Evolutionary conservation across 139 green algal genomes (phyloP).

Genomic region (Tetradesmus lagerheimii): DNA sequence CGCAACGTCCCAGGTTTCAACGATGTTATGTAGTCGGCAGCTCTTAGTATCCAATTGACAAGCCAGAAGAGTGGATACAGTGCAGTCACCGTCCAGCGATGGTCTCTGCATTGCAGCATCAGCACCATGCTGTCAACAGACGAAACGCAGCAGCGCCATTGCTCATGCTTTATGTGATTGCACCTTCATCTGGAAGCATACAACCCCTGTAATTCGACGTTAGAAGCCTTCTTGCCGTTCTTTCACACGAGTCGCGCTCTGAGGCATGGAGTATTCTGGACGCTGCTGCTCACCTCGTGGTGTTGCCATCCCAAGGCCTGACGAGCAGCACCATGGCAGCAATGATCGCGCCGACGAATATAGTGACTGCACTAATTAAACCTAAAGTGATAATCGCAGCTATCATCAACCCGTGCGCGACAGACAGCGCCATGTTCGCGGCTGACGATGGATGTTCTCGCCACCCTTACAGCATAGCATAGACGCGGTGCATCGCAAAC

Average conservation of each 20-base stretch:
- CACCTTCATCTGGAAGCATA: too few species aligned
- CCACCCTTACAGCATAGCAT: neutral
- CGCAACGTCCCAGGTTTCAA: constrained; percentile 20
- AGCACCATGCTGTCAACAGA: neutral
- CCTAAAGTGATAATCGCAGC: neutral
- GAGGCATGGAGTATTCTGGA: too few species aligned
- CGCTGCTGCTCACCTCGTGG: neutral
- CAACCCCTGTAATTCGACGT: too few species aligned
- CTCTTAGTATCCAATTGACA: neutral
- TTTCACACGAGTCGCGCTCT: too few species aligned
- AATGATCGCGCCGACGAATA: neutral
- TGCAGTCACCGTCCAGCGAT: neutral
- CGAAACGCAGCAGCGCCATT: too few species aligned
- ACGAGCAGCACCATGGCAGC: neutral
- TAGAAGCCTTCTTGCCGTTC: too few species aligned
- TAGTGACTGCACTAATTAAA: neutral
- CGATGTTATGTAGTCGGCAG: neutral
- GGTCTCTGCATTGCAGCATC: neutral
- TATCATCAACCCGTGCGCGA: neutral
- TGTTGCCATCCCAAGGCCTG: constrained; percentile 30
- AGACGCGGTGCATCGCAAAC: too few species aligned
- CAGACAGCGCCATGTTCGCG: neutral
- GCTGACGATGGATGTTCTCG: neutral
- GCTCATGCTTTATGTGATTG: too few species aligned
- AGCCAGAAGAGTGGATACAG: constrained; percentile 10